Conservation (phyloP, 495 filamentous ascomycete species). For the Daldinia caldariorum region DNA sequence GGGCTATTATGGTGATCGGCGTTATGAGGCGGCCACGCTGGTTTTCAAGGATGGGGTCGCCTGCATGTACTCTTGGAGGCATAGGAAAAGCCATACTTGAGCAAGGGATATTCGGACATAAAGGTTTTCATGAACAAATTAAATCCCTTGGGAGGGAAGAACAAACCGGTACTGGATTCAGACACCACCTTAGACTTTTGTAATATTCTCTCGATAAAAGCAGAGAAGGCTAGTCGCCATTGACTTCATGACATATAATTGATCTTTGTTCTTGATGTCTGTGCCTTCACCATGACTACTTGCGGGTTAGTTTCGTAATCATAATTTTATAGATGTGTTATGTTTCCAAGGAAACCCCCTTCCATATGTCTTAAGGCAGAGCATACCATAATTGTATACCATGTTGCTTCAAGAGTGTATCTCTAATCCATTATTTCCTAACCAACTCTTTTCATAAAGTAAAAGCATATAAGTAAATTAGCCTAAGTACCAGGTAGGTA, state of each 20-base stretch:
- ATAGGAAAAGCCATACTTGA: slow-evolving; percentile 10
- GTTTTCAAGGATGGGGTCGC: slow-evolving; percentile 15
- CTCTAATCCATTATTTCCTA: too few relatives aligned
- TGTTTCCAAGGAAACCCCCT: too few relatives aligned
- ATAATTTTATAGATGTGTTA: not conserved
- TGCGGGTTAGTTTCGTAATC: not conserved
- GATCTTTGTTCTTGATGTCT: not conserved
- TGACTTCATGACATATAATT: slow-evolving; percentile 38
- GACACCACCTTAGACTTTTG: slow-evolving; percentile 26
- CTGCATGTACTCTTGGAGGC: slow-evolving; percentile 17
- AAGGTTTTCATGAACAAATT: slow-evolving; percentile 29
- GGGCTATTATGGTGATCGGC: slow-evolving; percentile 28
- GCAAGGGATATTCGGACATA: slow-evolving; percentile 34
- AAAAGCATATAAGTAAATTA: too few relatives aligned
- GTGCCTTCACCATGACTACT: not conserved
- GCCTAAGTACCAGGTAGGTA: too few relatives aligned
- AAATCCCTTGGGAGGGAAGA: slow-evolving; percentile 17
- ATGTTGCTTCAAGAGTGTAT: too few relatives aligned
- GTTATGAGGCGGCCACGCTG: slow-evolving; percentile 30
- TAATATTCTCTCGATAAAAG: slow-evolving; percentile 32
- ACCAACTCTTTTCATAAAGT: too few relatives aligned
- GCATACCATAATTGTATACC: too few relatives aligned
- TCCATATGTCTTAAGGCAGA: too few relatives aligned
- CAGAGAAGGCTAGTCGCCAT: slow-evolving; percentile 30
- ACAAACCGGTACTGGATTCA: slow-evolving; percentile 33